Conservation (phyloP, 305 asterid species). For the Salvia sclarea region DNA sequence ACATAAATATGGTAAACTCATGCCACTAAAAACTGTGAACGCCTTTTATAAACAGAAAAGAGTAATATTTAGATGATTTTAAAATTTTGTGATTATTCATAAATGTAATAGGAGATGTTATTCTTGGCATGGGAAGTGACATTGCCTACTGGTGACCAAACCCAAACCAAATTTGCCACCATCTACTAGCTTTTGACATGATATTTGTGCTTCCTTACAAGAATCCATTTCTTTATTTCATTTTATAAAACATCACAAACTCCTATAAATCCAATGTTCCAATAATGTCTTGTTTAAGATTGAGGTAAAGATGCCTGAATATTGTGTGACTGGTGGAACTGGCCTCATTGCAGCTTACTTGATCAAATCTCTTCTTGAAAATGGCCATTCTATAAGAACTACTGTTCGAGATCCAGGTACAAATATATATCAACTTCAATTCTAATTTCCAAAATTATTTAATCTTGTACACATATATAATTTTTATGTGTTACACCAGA, state of each 20-base stretch:
- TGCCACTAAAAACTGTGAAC: too few relatives aligned
- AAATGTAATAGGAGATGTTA: too few relatives aligned
- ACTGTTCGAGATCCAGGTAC: constrained; percentile 80
- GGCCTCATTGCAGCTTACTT: constrained; percentile 84
- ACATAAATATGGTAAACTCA: too few relatives aligned
- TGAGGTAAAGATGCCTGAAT: constrained; percentile 48
- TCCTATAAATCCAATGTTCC: constrained; percentile 13
- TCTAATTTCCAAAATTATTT: background rate
- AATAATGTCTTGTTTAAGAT: background rate
- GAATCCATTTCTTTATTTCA: background rate
- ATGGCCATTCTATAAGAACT: constrained; percentile 66
- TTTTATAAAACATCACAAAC: background rate
- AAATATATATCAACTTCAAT: background rate
- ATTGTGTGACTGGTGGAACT: constrained; percentile 90
- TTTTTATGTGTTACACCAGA: too few relatives aligned
- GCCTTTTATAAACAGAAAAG: too few relatives aligned
- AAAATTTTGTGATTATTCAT: too few relatives aligned
- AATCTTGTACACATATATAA: too few relatives aligned
- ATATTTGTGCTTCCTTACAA: background rate
- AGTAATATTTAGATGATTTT: too few relatives aligned
- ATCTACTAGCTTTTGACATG: background rate
- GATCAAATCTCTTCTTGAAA: constrained; percentile 61
- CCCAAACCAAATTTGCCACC: constrained; percentile 27
- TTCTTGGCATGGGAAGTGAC: background rate
- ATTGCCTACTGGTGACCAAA: constrained; percentile 22